Evolutionary conservation across 441 rosid species (phyloP).

Genomic region (Erodium chrysanthum): DNA sequence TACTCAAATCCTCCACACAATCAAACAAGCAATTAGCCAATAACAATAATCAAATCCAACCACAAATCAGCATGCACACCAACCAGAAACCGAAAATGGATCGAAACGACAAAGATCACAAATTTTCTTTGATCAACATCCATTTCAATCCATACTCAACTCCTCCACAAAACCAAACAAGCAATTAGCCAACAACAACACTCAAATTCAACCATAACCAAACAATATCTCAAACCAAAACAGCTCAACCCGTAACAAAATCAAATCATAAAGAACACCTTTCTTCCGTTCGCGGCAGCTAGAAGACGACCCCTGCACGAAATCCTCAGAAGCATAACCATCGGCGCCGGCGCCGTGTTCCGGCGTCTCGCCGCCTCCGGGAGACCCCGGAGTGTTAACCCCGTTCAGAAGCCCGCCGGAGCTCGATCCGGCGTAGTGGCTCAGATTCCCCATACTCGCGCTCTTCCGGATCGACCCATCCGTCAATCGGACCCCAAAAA

Average conservation of each 20-base stretch:
- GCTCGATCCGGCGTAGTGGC: slow-evolving; percentile 39
- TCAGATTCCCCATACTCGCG: slow-evolving; percentile 65
- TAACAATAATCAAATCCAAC: background rate
- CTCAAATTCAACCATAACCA: too few relatives aligned
- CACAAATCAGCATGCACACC: background rate
- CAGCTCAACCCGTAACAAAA: too few relatives aligned
- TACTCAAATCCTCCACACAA: background rate
- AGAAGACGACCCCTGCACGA: slow-evolving; percentile 57
- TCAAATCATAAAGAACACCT: slow-evolving; percentile 25
- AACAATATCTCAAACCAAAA: too few relatives aligned
- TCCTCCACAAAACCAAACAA: background rate
- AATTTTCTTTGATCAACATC: background rate
- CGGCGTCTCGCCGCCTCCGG: slow-evolving; percentile 40
- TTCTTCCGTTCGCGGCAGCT: slow-evolving; percentile 55
- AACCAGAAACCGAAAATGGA: background rate
- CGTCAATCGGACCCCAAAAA: slow-evolving; percentile 42
- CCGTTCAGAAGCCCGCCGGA: slow-evolving; percentile 25
- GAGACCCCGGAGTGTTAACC: slow-evolving; percentile 45
- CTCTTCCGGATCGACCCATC: slow-evolving; percentile 64
- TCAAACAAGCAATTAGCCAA: background rate
- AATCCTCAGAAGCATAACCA: slow-evolving; percentile 62
- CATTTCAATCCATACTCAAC: background rate
- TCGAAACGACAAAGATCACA: background rate
- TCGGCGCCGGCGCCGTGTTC: slow-evolving; percentile 38
- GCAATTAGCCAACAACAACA: background rate